phyloP scores from a whole-genome alignment of 208 protist genomes.

The Wallacemonas rigidus region DNA sequence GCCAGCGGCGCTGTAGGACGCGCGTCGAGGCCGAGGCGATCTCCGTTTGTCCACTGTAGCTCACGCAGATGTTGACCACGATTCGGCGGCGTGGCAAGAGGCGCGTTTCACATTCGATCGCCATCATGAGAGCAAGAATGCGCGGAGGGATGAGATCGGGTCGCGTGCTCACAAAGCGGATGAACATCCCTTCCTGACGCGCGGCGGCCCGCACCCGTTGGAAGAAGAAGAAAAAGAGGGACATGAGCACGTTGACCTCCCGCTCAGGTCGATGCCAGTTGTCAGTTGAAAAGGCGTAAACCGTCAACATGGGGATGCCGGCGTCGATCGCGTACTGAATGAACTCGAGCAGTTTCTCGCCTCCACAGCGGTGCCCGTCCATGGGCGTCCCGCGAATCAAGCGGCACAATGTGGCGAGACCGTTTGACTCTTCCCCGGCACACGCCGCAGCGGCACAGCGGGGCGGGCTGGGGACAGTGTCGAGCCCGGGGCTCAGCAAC shows the following conservation, averaged over 20 bases:
- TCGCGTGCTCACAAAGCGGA: conserved; percentile 84
- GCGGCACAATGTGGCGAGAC: not conserved
- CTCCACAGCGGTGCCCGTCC: conserved; percentile 79
- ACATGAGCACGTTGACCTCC: conserved; percentile 85
- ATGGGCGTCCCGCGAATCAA: conserved; percentile 61
- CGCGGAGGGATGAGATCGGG: conserved; percentile 48
- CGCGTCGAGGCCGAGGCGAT: conserved; percentile 66
- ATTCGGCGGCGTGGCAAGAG: conserved; percentile 48
- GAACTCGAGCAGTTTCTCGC: conserved; percentile 83
- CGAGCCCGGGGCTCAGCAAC: too few relatives aligned
- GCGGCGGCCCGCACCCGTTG: conserved; percentile 56
- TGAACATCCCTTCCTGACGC: conserved; percentile 70
- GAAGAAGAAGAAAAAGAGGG: conserved; percentile 85
- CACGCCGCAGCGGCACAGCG: too few relatives aligned
- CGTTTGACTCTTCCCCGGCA: not conserved
- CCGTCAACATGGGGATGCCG: conserved; percentile 75
- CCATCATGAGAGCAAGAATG: conserved; percentile 64
- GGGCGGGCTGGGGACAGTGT: too few relatives aligned
- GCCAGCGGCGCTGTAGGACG: conserved; percentile 24
- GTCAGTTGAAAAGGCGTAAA: conserved; percentile 91
- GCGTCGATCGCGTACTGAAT: conserved; percentile 64
- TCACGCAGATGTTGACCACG: conserved; percentile 86
- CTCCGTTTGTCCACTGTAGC: conserved; percentile 86
- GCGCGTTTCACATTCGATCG: conserved; percentile 69
- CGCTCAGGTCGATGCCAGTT: conserved; percentile 78